A percentile compares a stretch with the other conserved stretches of the same genome.
phyloP scores from a whole-genome alignment of 129 eudicot genomes.

The Apium graveolens region DNA sequence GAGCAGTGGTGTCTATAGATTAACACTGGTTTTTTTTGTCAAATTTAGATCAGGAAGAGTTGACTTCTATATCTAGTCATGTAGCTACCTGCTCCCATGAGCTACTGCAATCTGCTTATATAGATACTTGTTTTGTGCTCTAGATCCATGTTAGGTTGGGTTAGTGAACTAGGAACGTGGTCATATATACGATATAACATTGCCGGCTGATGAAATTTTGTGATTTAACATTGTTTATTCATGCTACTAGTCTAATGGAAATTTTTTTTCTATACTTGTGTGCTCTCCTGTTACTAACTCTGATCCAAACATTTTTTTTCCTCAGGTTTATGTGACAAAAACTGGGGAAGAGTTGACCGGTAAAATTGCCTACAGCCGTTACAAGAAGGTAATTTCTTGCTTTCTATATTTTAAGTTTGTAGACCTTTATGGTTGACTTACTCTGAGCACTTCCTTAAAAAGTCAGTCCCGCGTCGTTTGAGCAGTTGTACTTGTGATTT shows the following conservation, averaged over 20 bases:
- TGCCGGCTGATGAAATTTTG: neutral
- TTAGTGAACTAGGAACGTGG: too few relatives aligned
- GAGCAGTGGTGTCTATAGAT: neutral
- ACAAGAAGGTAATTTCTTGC: slow-evolving; percentile 45
- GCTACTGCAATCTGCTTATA: neutral
- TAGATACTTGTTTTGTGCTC: neutral
- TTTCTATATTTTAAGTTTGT: neutral
- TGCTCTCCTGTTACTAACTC: neutral
- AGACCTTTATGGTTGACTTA: neutral
- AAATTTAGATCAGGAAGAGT: neutral
- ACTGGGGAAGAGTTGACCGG: slow-evolving; percentile 63
- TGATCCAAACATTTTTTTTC: neutral
- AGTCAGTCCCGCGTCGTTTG: neutral
- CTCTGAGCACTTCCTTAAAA: neutral
- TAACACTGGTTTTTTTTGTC: neutral
- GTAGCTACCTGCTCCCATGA: neutral
- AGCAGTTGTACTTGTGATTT: neutral
- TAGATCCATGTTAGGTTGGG: neutral
- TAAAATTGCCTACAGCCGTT: slow-evolving; percentile 55
- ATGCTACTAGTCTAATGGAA: neutral
- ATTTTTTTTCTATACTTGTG: neutral
- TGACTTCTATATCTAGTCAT: neutral
- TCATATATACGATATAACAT: neutral
- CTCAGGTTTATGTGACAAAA: slow-evolving; percentile 64
- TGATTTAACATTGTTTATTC: neutral